Evolutionary conservation across 2,329 filamentous ascomycete species (phyloP).

Genomic region (Botryosphaeria agaves): DNA sequence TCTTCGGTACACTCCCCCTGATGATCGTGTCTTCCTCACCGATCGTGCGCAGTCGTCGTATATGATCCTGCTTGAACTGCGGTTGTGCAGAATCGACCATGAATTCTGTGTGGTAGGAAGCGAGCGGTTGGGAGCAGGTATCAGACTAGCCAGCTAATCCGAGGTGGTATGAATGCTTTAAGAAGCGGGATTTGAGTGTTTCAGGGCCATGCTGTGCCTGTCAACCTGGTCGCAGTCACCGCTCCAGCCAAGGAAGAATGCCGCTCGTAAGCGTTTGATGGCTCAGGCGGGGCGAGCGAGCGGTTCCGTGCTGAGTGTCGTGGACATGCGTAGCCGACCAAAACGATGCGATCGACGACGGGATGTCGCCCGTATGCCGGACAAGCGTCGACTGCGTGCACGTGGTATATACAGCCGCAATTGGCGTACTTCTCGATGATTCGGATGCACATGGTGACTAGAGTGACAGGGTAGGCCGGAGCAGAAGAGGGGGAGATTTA

Average conservation of each 20-base stretch:
- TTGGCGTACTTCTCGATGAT: conserved; percentile 4
- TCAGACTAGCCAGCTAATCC: neutral
- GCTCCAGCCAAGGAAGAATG: neutral
- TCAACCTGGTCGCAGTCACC: neutral
- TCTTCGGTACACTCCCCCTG: too few relatives aligned
- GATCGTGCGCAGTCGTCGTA: too few relatives aligned
- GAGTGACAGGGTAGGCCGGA: too few relatives aligned
- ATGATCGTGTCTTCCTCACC: too few relatives aligned
- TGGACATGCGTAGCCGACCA: conserved; percentile 4
- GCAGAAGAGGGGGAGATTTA: too few relatives aligned
- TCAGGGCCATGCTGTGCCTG: neutral
- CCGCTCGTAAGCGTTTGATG: neutral
- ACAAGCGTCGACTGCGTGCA: conserved; percentile 6
- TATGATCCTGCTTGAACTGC: too few relatives aligned
- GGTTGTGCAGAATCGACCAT: too few relatives aligned
- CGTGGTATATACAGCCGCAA: conserved; percentile 5
- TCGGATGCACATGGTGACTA: conserved; percentile 5
- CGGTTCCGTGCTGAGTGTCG: conserved; percentile 1
- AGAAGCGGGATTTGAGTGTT: neutral
- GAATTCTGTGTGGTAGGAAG: too few relatives aligned
- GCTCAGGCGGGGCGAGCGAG: neutral
- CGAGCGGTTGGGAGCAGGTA: neutral
- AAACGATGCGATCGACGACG: conserved; percentile 4
- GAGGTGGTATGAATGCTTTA: too few relatives aligned
- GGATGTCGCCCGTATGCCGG: conserved; percentile 4